Evolutionary conservation across 2,329 filamentous ascomycete species (phyloP).

Genomic region (Fusarium phyllophilum): DNA sequence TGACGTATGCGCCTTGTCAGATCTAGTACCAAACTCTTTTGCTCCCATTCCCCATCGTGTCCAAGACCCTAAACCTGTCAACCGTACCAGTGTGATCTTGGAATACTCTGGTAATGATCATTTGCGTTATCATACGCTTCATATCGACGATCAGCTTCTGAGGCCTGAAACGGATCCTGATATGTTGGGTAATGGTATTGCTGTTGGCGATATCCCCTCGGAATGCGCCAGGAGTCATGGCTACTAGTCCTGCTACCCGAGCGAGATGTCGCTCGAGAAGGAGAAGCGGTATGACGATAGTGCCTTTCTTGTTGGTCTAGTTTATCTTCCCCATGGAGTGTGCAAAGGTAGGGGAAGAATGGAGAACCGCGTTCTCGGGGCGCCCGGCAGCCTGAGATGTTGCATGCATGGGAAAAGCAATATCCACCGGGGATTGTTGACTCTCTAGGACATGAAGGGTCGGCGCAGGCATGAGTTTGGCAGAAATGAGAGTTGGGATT

Average conservation of each 20-base stretch:
- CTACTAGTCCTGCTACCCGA: neutral
- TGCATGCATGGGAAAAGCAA: constrained; percentile 13
- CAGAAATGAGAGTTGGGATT: constrained; percentile 16
- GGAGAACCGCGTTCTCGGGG: neutral
- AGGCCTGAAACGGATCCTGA: neutral
- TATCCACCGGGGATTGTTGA: constrained; percentile 6
- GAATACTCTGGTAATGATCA: neutral
- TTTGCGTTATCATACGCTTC: neutral
- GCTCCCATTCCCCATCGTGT: neutral
- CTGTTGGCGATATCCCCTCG: neutral
- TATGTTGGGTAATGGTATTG: neutral
- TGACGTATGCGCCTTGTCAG: neutral
- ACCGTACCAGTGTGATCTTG: neutral
- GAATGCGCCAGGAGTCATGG: neutral
- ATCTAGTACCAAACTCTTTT: neutral
- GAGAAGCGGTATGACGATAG: fast-evolving
- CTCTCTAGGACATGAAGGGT: neutral
- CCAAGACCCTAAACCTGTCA: neutral
- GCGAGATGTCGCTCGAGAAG: neutral
- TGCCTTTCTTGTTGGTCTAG: neutral
- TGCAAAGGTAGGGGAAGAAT: neutral
- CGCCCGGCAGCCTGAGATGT: neutral
- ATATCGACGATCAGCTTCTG: neutral
- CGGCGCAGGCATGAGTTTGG: constrained; percentile 15
- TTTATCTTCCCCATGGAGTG: neutral